Evolutionary conservation across 371 early-diverging fungal genomes (phyloP).

Genomic region (Mortierella sp.): DNA sequence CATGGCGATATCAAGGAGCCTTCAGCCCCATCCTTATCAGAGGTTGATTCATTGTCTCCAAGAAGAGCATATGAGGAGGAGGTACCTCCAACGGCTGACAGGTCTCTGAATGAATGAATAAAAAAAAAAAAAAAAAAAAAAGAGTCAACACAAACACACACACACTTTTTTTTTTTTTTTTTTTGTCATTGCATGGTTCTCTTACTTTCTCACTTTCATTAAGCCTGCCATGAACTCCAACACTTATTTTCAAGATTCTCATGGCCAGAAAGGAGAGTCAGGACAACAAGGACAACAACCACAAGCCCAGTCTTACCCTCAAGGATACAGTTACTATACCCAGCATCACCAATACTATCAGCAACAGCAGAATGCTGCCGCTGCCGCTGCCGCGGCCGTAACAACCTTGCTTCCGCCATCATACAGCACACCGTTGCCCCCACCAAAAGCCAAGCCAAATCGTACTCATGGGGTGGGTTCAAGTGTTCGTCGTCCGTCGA

Average conservation of each 20-base stretch:
- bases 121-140: constrained; percentile 9
- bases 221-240: too few relatives aligned
- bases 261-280: constrained; percentile 8
- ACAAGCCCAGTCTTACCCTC: background rate
- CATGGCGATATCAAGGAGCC: too few relatives aligned
- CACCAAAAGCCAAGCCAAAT: constrained; percentile 20
- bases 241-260: background rate
- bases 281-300: background rate
- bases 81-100: too few relatives aligned
- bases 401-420: constrained; percentile 25
- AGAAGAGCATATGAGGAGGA: too few relatives aligned
- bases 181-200: background rate
- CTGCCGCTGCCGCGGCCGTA: constrained; percentile 5
- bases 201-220: background rate
- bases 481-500: background rate
- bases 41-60: too few relatives aligned
- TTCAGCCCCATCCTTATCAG: too few relatives aligned
- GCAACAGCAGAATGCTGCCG: constrained; percentile 2
- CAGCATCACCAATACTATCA: constrained; percentile 22
- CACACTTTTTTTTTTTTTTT: background rate
- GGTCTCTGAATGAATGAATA: too few relatives aligned
- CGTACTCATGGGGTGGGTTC: background rate
- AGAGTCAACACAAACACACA: background rate
- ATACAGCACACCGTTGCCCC: constrained; percentile 38
- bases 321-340: background rate